Conservation (phyloP, 2,329 filamentous ascomycete genomes). For the Drechslera avenae region DNA sequence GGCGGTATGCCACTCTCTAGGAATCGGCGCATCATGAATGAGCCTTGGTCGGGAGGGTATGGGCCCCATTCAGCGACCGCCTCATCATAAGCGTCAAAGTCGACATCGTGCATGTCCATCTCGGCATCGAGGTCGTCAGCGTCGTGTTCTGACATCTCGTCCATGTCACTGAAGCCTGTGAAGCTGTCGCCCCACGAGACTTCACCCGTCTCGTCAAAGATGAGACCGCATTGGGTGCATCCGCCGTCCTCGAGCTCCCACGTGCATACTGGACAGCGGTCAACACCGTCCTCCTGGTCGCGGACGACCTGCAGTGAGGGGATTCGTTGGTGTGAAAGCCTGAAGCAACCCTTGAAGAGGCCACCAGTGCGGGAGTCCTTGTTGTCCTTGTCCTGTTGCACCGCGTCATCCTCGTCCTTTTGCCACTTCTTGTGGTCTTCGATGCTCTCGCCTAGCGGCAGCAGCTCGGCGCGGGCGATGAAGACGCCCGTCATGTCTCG, state of each 20-base stretch:
- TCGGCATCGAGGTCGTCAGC: slow-evolving; percentile 49
- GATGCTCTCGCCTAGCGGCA: slow-evolving; percentile 67
- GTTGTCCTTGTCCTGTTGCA: slow-evolving; percentile 65
- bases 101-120: slow-evolving; percentile 50
- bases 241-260: slow-evolving; percentile 67
- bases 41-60: slow-evolving; percentile 36
- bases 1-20: slow-evolving; percentile 36
- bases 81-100: slow-evolving; percentile 42
- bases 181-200: slow-evolving; percentile 47
- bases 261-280: slow-evolving; percentile 66
- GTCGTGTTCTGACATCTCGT: slow-evolving; percentile 50
- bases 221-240: slow-evolving; percentile 60
- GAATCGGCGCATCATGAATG: slow-evolving; percentile 45
- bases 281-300: slow-evolving; percentile 64
- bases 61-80: slow-evolving; percentile 39
- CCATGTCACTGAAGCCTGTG: slow-evolving; percentile 53
- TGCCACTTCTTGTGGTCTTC: slow-evolving; percentile 64
- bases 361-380: slow-evolving; percentile 57
- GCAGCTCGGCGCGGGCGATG: slow-evolving; percentile 62
- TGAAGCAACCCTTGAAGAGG: slow-evolving; percentile 68
- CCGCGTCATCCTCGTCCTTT: slow-evolving; percentile 62
- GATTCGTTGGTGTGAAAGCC: slow-evolving; percentile 28
- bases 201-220: slow-evolving; percentile 56
- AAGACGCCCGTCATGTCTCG: slow-evolving; percentile 69
- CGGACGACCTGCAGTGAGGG: slow-evolving; percentile 51